Evolutionary conservation across 2,329 filamentous ascomycete species (phyloP), one percentile per base, ranked within the genome.

Genomic region (Penicillium sclerotiorum): DNA sequence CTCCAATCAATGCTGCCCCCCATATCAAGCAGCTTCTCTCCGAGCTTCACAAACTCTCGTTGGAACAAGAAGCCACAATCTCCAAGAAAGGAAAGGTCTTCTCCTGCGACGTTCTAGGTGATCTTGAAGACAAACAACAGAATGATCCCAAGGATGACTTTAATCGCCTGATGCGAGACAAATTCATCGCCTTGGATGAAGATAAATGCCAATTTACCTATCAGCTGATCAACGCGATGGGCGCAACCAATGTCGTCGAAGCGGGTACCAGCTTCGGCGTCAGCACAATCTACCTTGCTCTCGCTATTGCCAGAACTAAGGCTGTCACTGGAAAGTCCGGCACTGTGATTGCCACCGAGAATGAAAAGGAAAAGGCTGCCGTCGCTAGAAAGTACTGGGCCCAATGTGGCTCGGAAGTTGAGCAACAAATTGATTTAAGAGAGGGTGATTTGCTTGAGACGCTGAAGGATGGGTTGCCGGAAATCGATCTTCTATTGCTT

Each of bases 191-290:
- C 1, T 56, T 76, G 8, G 71, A 73, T 20, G 45, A 65, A 47
- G 71, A 75, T 47, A 75, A 75, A 52, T 69, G 61, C 43, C 53
- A 67, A 12, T 72, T 73, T 47, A 49, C 68, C 13, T 74, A 74
- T 52, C 66, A 68, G 33, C 44, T 72, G 8, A 53, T 67, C 28
- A 58, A 52, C 6, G 59, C 66, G 18, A 69, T 59, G 23, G 60
- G 64, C 6, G 71, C 72, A 3, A 63, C 52, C 18, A 64, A 66
- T 42, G 55, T 75, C 18, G 62, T 75, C 36, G 73, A 76, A 52
- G 70, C 67, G 6, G 73, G 73, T 4, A 76, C 73, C 9, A 71
- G 66, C 49, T 76, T 70, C 50, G 72, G 72, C 13, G 68, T 76
- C 15, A 72, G 67, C 48, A 75, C 73, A 1, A 75, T 76, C 22